Evolutionary conservation across 495 filamentous ascomycete species (phyloP).

Genomic region (Pseudoneurospora amorphoporcata): DNA sequence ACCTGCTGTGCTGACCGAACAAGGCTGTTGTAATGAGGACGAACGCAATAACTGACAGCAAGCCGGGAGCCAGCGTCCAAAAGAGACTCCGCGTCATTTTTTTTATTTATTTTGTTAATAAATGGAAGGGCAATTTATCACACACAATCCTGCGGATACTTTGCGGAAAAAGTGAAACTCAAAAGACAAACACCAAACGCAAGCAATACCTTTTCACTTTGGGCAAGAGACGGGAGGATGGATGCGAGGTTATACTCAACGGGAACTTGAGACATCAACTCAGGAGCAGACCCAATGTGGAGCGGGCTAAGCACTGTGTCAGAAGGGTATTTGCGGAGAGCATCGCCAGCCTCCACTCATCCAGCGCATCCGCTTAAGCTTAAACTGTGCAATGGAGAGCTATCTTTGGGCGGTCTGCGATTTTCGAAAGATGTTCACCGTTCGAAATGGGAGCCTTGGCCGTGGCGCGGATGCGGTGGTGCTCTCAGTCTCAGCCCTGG

Average conservation of each 20-base stretch:
- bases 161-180: not conserved
- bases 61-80: constrained; percentile 6
- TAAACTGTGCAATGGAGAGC: not conserved
- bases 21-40: constrained; percentile 18
- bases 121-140: not conserved
- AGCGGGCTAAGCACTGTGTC: not conserved
- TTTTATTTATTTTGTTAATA: not conserved
- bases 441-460: not conserved
- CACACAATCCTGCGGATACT: not conserved
- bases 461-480: not conserved
- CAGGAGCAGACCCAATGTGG: not conserved
- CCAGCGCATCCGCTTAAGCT: not conserved
- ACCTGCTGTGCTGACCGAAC: constrained; percentile 17
- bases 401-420: not conserved
- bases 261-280: not conserved
- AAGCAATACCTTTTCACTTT: not conserved
- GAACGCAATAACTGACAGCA: constrained; percentile 19
- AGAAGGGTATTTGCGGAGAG: not conserved
- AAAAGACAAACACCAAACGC: not conserved
- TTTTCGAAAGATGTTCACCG: not conserved
- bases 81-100: constrained; percentile 7
- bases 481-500: not conserved
- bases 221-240: not conserved
- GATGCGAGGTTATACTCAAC: not conserved
- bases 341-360: not conserved